phyloP scores from a whole-genome alignment of 139 green algal species.

The Chlamydomonas sp. region DNA sequence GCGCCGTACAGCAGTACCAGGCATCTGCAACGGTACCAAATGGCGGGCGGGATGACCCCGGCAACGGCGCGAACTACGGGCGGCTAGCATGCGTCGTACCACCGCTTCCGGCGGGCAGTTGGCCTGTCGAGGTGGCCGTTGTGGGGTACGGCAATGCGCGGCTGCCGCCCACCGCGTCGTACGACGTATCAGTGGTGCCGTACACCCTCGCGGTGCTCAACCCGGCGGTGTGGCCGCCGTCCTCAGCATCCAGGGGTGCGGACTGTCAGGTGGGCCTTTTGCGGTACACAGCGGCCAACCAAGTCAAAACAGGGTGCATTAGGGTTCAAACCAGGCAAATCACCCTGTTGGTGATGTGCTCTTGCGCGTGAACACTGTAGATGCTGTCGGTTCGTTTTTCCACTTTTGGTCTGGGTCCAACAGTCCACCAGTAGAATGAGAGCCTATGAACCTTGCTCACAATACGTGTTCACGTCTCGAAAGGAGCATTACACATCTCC shows the following conservation, averaged over 20 bases:
- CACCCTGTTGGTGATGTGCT: too few species aligned
- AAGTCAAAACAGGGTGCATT: too few species aligned
- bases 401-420: too few species aligned
- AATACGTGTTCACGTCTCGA: too few species aligned
- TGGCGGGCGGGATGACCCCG: background rate
- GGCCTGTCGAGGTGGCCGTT: background rate
- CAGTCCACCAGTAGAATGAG: too few species aligned
- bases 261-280: background rate
- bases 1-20: background rate
- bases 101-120: background rate
- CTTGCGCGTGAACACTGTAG: too few species aligned
- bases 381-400: too few species aligned
- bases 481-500: background rate
- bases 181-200: background rate
- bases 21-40: background rate
- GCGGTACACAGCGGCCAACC: too few species aligned
- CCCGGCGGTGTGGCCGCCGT: background rate
- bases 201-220: background rate
- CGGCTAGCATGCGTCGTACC: background rate
- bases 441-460: too few species aligned
- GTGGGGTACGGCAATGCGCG: background rate
- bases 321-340: too few species aligned
- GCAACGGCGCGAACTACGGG: background rate
- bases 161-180: background rate
- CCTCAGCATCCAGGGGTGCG: background rate